Evolutionary conservation across 2,329 filamentous ascomycete species (phyloP), one percentile per base, ranked within the genome.

Genomic region (Coleophoma cylindrospora): DNA sequence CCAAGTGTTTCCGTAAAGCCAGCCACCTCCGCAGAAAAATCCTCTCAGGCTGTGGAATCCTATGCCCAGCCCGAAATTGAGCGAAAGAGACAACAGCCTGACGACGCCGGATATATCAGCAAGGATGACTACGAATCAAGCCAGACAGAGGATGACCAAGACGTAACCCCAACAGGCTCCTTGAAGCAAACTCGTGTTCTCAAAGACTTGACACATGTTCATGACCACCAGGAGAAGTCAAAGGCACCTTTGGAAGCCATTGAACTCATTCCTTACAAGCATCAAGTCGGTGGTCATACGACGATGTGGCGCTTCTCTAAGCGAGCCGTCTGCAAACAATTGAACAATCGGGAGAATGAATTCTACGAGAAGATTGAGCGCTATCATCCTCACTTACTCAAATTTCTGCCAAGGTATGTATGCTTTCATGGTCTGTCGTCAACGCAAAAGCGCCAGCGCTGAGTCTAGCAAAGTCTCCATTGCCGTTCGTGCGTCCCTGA

Each of bases 291-390:
- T 51, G 94, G 94, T 1, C 94, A 99, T 67, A 96, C 91, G 7
- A 96, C 92, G 0, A 80, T 99, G 34, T 99, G 95, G 80, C 86
- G 92, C 40, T 97, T 99, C 66, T 97, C 94, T 15, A 85, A 90
- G 58, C 83, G 91, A 61, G 94, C 94, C 50, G 91, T 99, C 11
- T 99, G 94, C 76, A 99, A 99, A 70, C 91, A 96, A 70, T 80
- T 99, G 64, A 99, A 96, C 68, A 99, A 96, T 67, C 82, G 92
- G 63, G 94, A 99, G 66, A 99, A 99, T 69, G 90, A 96, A 70
- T 99, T 99, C 66, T 99, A 99, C 68, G 94, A 99, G 70, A 94
- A 86, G 49, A 89, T 97, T 61, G 94, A 99, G 73, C 84, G 83
- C 62, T 83, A 89, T 58, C 92, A 99, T 68, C 89, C 91, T 56